Evolutionary conservation across 106 monocot genomes (phyloP), one percentile per base, ranked within the genome.

Genomic region (Ottelia alismoides): DNA sequence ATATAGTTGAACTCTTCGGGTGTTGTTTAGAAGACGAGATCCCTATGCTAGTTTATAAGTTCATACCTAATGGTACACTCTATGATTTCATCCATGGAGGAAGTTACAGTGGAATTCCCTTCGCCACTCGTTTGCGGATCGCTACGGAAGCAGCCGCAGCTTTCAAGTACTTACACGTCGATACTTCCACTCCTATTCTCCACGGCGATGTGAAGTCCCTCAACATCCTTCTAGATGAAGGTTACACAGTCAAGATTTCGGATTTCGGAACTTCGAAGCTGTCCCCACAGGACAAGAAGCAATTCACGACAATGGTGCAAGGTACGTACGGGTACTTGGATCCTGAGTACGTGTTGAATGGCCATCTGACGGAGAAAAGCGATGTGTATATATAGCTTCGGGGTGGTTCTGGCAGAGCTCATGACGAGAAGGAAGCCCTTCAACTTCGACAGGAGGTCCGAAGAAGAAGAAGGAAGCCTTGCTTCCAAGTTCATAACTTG

Each of bases 1-100:
- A 69, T 45, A 60, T 60, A 9, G 68, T 69, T 16, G 61, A 60
- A 53, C 51, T 69, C 43, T 23, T 60, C 2, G 68, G 68, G 0
- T 69, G 68, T 20, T 69, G 59, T 35, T n/a, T 60, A 11, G 68
- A 69, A 60, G 53, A 51, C 2, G 44, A 60, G 51, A 60, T 69
- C 4, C 68, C 68, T 17, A 44, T 60, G 29, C 45, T 69, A 20
- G 68, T 69, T 18, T 53, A 53, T 19, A 28, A 53, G 11, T 26
- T 27, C 53, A 24, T 26, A 25, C 14, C 53, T 16, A 24, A 53
- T 16, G 25, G 53, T 20, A 53, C 53, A 11, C 50, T 51, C 22
- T 22, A 22, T 1, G 22, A 51, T 23, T 35, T 6, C 12, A 6
- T 35, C 5, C 35, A 35, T 35, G n/a, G n/a, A n/a, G 12, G 12